A percentile compares a stretch with the other conserved stretches of the same genome.
Evolutionary conservation across 768 basidiomycete genomes (phyloP).

Genomic region (Hypholoma sublateritium): DNA sequence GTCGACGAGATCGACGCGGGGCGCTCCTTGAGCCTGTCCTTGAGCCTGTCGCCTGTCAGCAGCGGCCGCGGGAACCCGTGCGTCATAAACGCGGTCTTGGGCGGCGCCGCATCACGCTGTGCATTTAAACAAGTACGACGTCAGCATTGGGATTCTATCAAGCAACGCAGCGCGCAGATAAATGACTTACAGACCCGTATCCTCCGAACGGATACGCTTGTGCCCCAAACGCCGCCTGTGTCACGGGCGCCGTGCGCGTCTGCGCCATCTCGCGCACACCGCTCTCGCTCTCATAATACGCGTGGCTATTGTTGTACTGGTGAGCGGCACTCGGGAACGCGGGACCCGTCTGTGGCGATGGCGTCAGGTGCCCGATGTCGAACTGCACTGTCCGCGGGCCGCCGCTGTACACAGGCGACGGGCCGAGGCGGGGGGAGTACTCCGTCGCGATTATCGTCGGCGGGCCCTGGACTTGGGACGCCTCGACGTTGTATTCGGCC

Average conservation of each 20-base stretch:
- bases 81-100: conserved; percentile 26
- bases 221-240: conserved; percentile 18
- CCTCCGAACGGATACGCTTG: conserved; percentile 22
- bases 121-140: neutral
- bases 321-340: conserved; percentile 19
- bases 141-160: neutral
- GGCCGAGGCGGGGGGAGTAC: conserved; percentile 25
- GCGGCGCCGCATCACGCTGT: conserved; percentile 7
- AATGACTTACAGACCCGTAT: conserved; percentile 21
- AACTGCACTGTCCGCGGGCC: conserved; percentile 9
- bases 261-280: conserved; percentile 3
- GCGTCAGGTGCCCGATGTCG: conserved; percentile 11
- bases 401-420: conserved; percentile 20
- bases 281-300: neutral
- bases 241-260: conserved; percentile 24
- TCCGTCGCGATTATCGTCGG: conserved; percentile 27
- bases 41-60: conserved; percentile 26
- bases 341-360: conserved; percentile 20
- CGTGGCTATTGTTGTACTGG: conserved; percentile 10
- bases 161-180: too few species aligned
- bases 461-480: conserved; percentile 30
- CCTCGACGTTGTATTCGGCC: conserved; percentile 28
- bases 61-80: conserved; percentile 27
- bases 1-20: conserved; percentile 24
- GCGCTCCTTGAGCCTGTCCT: conserved; percentile 28